Evolutionary conservation across 129 eudicot genomes (phyloP).

Genomic region (Flaveria ramosissima): DNA sequence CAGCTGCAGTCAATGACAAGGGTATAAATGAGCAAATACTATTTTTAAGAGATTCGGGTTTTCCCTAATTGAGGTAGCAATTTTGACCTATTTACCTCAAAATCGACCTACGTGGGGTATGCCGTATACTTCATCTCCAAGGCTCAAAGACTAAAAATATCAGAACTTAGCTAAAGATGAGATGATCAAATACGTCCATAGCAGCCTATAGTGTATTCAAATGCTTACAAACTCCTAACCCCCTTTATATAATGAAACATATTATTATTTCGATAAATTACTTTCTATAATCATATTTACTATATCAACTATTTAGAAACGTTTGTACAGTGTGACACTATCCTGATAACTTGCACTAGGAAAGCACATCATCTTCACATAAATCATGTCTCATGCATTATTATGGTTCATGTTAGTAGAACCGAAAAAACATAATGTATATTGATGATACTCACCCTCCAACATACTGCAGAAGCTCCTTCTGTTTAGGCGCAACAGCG

Average conservation of each 20-base stretch:
- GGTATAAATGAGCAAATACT: slow-evolving; percentile 77
- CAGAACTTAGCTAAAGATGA: not conserved
- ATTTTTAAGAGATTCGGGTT: slow-evolving; percentile 35
- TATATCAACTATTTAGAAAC: not conserved
- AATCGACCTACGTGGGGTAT: not conserved
- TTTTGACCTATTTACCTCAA: not conserved
- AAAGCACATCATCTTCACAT: not conserved
- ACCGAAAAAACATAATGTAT: not conserved
- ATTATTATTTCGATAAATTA: not conserved
- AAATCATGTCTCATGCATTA: slow-evolving; percentile 15
- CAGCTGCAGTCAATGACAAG: slow-evolving; percentile 99
- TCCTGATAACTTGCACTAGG: not conserved
- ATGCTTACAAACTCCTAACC: slow-evolving; percentile 5
- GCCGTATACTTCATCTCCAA: not conserved
- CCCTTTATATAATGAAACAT: not conserved
- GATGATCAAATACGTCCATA: not conserved
- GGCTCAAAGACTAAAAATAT: not conserved
- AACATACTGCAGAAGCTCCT: slow-evolving; percentile 86
- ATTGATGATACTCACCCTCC: slow-evolving; percentile 70
- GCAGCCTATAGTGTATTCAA: slow-evolving; percentile 7
- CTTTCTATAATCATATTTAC: not conserved
- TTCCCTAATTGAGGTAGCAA: slow-evolving; percentile 14
- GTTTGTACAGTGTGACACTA: not conserved
- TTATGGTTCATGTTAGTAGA: slow-evolving; percentile 4
- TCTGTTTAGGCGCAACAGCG: slow-evolving; percentile 82